Evolutionary conservation across 2,329 filamentous ascomycete genomes (phyloP), one percentile per base, ranked within the genome.

Genomic region (Penicillium italicum): DNA sequence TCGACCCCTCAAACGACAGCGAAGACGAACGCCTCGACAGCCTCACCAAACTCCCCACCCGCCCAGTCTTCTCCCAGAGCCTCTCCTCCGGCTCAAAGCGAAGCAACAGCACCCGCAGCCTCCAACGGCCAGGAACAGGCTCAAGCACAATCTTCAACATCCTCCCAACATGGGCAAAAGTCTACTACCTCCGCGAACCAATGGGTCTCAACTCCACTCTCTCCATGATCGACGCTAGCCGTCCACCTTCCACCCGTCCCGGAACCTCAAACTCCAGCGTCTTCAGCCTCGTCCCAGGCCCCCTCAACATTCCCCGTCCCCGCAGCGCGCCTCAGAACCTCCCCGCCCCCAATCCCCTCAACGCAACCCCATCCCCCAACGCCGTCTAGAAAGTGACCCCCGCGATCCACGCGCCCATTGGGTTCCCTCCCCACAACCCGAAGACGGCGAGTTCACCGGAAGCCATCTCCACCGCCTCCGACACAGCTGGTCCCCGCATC

Each of bases 401-500:
- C 67, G 69, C 6, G 76, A 78, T 61, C 76, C 76, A 33, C 74
- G 76, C 30, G 72, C 65, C 33, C 76, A 78, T 50, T 79, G 76
- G 76, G 73, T 62, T 41, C 58, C 69, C 41, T 60, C 65, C 24
- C 66, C 72, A 26, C 64, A 69, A 30, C 63, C 58, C 28, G 62
- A 61, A 11, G 56, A 66, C 28, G 44, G 50, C 10, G 57, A 63
- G 49, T 40, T 59, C 49, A 26, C 56, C 4, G 62, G 67, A 4
- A 71, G 75, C 8, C 70, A 70, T 14, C 71, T 74, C n/a, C 62
- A 71, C 47, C 67, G 69, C 77, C 79, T 50, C 82, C 86, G 36
- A 81, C 83, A 70, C 61, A 80, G 88, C 60, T 90, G 87, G 86
- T 90, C 87, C 4, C 88, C 89, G 10, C 89, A 91, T 72, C 75